Evolutionary conservation across 2,329 filamentous ascomycete species (phyloP), one percentile per base, ranked within the genome.

Genomic region (Colletotrichum chlorophyti): DNA sequence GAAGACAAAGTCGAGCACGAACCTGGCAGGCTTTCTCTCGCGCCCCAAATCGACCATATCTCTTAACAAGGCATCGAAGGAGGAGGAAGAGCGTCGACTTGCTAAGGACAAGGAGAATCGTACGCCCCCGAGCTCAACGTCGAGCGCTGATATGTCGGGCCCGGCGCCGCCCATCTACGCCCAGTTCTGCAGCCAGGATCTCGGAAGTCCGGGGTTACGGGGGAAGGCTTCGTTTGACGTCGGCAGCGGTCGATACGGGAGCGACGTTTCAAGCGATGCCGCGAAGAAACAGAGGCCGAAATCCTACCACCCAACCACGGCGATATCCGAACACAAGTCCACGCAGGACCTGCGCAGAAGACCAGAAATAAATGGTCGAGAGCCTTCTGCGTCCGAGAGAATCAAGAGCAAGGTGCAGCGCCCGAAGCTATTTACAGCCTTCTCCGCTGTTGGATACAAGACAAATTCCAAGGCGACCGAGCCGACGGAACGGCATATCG

Each of bases 1-100:
- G 69, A 96, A 94, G 78, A 84, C 84, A 32, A 96, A 94, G 73
- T 96, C 93, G 0, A 84, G 90, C 4, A 90, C 90, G 27, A 96
- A 93, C 70, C 80, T 98, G n/a, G 86, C 86, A 1, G 86, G 83
- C 5, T 83, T 97, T 52, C 83, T 97, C 48, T 87, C 86, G 54
- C 88, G 89, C 54, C 86, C 87, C 58, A 92, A 89, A 70, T 92
- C 91, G 9, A 81, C 87, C 50, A 91, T 88, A 68, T 88, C 85
- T 63, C 74, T 89, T 21, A 83, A 85, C 61, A 81, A 80, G 57
- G 68, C 79, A 42, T 70, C 71, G 7, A 77, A 82, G 51, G 75
- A 75, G 29, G 83, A 85, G 11, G 83, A 85, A 6, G 78, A 81
- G 50, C 73, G 78, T 21, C 79, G 77, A 34, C 72, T 75, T 35